Evolutionary conservation across 805 yeast species (phyloP).

Genomic region (Barnettozyma wickerhamii): DNA sequence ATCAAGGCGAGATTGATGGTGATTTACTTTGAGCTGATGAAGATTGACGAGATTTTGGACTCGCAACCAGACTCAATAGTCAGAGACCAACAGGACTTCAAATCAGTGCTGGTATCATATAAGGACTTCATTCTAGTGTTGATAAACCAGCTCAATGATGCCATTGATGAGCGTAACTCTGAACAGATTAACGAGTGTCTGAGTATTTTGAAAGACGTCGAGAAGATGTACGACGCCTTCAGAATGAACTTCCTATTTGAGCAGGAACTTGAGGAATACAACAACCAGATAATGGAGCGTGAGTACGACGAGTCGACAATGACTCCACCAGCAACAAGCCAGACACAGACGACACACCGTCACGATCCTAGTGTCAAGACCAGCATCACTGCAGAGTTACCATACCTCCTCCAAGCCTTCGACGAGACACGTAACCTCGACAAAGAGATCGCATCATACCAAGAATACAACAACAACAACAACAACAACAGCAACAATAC

Average conservation of each 20-base stretch:
- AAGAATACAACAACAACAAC: neutral
- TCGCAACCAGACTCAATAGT: conserved; percentile 18
- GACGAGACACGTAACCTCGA: conserved; percentile 56
- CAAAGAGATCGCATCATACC: conserved; percentile 35
- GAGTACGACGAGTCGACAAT: conserved; percentile 5
- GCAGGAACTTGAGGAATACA: conserved; percentile 24
- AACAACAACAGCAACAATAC: neutral
- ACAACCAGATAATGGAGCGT: conserved; percentile 7
- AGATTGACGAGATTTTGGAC: conserved; percentile 28
- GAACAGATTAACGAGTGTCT: conserved; percentile 62
- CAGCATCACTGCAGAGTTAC: conserved; percentile 59
- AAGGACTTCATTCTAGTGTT: conserved; percentile 55
- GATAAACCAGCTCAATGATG: conserved; percentile 51
- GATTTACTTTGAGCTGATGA: conserved; percentile 59
- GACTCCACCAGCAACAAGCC: conserved; percentile 27
- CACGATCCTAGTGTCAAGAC: conserved; percentile 29
- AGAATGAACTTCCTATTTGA: conserved; percentile 33
- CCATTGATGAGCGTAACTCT: conserved; percentile 49
- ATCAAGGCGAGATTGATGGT: conserved; percentile 61
- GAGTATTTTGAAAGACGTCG: conserved; percentile 64
- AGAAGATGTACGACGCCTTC: conserved; percentile 64
- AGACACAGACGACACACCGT: conserved; percentile 11
- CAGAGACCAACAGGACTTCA: conserved; percentile 29
- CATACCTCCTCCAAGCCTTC: conserved; percentile 62
- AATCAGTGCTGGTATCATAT: conserved; percentile 44